Evolutionary conservation across 345 rosid genomes (phyloP).

Genomic region (Arabis alpina): DNA sequence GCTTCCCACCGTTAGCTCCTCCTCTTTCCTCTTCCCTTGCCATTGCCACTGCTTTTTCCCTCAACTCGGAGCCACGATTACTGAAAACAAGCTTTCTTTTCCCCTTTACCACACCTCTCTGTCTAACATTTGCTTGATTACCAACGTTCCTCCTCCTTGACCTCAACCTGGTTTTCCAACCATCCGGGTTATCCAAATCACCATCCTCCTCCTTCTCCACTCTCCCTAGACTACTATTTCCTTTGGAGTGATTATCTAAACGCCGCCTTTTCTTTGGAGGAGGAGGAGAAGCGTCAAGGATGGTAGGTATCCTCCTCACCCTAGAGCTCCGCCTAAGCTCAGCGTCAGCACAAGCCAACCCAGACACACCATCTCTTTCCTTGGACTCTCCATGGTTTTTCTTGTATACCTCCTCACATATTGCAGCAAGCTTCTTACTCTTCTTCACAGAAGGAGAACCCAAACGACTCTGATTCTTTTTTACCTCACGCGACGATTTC

Average conservation of each 20-base stretch:
- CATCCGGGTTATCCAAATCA: slow-evolving; percentile 49
- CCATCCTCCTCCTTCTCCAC: slow-evolving; percentile 45
- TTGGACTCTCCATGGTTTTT: slow-evolving; percentile 64
- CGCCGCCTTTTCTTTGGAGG: slow-evolving; percentile 65
- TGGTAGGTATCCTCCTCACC: slow-evolving; percentile 63
- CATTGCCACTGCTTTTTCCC: slow-evolving; percentile 31
- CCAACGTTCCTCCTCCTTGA: slow-evolving; percentile 47
- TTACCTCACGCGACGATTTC: slow-evolving; percentile 61
- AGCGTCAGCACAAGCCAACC: slow-evolving; percentile 38
- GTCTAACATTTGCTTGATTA: slow-evolving; percentile 44
- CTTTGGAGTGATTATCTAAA: slow-evolving; percentile 38
- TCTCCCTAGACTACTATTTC: slow-evolving; percentile 29
- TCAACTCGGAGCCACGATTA: slow-evolving; percentile 28
- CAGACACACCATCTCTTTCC: slow-evolving; percentile 41
- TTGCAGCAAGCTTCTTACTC: slow-evolving; percentile 91
- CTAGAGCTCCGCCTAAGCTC: slow-evolving; percentile 84
- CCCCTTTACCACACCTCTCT: slow-evolving; percentile 38
- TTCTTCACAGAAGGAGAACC: slow-evolving; percentile 71
- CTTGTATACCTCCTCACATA: slow-evolving; percentile 72
- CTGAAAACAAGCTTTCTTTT: slow-evolving; percentile 66
- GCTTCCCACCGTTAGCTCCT: slow-evolving; percentile 28
- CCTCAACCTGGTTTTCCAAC: slow-evolving; percentile 75
- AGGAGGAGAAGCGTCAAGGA: slow-evolving; percentile 83
- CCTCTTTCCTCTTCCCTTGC: slow-evolving; percentile 35
- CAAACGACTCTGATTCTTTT: slow-evolving; percentile 37